Evolutionary conservation across 768 basidiomycete species (phyloP).

Genomic region (Boletellus ananiceps): DNA sequence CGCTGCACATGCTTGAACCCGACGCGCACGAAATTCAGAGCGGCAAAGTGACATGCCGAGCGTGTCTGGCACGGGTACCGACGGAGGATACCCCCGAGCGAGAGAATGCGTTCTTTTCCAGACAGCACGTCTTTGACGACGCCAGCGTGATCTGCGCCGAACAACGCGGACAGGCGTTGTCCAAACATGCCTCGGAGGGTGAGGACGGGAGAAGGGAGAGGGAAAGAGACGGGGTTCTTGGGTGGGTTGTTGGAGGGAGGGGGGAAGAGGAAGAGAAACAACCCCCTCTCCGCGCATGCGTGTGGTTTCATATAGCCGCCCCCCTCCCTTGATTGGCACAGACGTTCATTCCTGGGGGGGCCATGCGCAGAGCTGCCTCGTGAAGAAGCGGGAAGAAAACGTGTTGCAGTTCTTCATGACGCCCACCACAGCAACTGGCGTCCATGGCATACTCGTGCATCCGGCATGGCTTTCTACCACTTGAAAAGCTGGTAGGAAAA

Average conservation of each 20-base stretch:
- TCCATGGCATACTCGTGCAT: neutral
- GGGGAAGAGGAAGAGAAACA: neutral
- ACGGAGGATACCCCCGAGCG: slow-evolving; percentile 39
- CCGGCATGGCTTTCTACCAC: neutral
- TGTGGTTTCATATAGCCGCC: slow-evolving; percentile 14
- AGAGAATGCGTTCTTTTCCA: slow-evolving; percentile 40
- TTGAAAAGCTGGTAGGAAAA: too few species aligned
- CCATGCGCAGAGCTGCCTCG: slow-evolving; percentile 5
- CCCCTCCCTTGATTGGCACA: slow-evolving; percentile 6
- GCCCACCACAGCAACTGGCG: slow-evolving; percentile 4
- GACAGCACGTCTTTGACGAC: slow-evolving; percentile 21
- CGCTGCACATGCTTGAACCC: slow-evolving; percentile 31
- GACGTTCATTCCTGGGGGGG: neutral
- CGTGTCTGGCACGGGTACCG: slow-evolving; percentile 38
- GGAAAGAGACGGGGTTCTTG: neutral
- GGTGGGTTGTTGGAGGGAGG: neutral
- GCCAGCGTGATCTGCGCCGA: slow-evolving; percentile 6
- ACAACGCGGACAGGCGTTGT: slow-evolving; percentile 12
- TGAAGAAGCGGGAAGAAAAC: slow-evolving; percentile 8
- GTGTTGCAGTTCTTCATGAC: slow-evolving; percentile 13
- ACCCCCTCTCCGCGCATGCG: neutral
- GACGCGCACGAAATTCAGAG: slow-evolving; percentile 55
- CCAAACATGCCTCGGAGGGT: slow-evolving; percentile 7
- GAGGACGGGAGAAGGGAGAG: neutral
- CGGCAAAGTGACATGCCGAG: slow-evolving; percentile 59